Percentiles rank a stretch among this genome's conserved stretches.
Evolutionary conservation across 352 stramenopile species (phyloP).

Genomic region (Globisporangium nodosum): DNA sequence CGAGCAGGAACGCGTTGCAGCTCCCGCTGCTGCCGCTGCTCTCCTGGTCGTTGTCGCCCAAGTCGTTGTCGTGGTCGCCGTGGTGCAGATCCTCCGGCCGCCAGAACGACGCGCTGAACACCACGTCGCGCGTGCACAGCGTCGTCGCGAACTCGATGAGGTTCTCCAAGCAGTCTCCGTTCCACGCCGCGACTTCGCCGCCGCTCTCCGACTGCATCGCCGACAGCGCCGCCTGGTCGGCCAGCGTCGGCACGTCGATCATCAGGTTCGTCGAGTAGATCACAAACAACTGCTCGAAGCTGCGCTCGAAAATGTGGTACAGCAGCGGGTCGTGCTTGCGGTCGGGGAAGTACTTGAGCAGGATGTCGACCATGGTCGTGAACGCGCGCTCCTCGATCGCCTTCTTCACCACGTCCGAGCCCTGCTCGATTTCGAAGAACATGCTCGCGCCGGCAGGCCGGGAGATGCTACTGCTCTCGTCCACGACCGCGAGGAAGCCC

Average conservation of each 20-base stretch:
- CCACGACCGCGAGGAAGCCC: conserved; percentile 36
- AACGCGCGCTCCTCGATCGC: conserved; percentile 64
- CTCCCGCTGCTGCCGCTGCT: conserved; percentile 28
- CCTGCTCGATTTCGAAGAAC: conserved; percentile 53
- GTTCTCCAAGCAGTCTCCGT: conserved; percentile 71
- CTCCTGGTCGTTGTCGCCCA: conserved; percentile 25
- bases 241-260: conserved; percentile 71
- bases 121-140: conserved; percentile 46
- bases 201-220: conserved; percentile 65
- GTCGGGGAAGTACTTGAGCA: conserved; percentile 73
- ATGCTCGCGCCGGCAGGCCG: conserved; percentile 21
- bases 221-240: conserved; percentile 55
- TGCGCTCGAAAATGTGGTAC: conserved; percentile 64
- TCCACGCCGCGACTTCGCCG: conserved; percentile 50
- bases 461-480: conserved; percentile 20
- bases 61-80: conserved; percentile 22
- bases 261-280: conserved; percentile 74
- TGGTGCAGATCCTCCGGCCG: conserved; percentile 25
- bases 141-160: conserved; percentile 69
- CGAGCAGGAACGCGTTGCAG: conserved; percentile 59
- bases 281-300: conserved; percentile 63
- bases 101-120: conserved; percentile 68
- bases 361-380: conserved; percentile 58
- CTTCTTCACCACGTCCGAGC: conserved; percentile 56
- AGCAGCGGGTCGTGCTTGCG: conserved; percentile 64